Percentiles rank a stretch among this genome's conserved stretches.
These are phyloP conservation scores for Boletellus deceptivus DNA, from an alignment of 1,284 basidiomycete species.

Conservation along the genomic window DNA sequence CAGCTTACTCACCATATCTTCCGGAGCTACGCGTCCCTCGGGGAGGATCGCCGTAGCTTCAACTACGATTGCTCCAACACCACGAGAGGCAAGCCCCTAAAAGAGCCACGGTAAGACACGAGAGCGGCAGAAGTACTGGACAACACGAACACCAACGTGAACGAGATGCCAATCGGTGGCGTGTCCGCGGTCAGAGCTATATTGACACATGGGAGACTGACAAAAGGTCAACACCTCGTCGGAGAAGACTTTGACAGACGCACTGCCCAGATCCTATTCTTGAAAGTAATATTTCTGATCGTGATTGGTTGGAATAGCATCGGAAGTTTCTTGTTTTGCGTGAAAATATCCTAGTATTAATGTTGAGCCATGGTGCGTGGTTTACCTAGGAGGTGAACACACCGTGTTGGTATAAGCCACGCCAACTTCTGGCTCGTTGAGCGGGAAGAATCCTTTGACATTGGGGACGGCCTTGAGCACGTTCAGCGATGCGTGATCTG, in stretches of 20 bases:
- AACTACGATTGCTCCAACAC: constrained; percentile 62
- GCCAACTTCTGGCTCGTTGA: constrained; percentile 64
- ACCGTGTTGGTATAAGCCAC: constrained; percentile 40
- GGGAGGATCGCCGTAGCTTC: constrained; percentile 74
- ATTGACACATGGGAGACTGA: constrained; percentile 78
- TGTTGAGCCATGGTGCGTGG: not conserved
- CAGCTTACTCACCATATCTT: constrained; percentile 46
- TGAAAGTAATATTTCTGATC: constrained; percentile 63
- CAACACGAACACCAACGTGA: constrained; percentile 57
- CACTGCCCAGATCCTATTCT: constrained; percentile 69
- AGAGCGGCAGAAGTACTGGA: not conserved
- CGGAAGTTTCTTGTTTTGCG: constrained; percentile 48
- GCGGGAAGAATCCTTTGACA: constrained; percentile 54
- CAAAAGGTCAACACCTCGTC: not conserved
- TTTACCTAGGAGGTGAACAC: constrained; percentile 7
- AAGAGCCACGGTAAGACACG: not conserved
- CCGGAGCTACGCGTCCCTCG: constrained; percentile 74
- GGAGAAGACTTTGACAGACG: constrained; percentile 11
- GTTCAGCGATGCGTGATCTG: constrained; percentile 17
- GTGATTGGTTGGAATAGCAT: constrained; percentile 67
- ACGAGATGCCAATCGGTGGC: constrained; percentile 80
- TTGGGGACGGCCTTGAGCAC: constrained; percentile 49
- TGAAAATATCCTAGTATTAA: constrained; percentile 38
- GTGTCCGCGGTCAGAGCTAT: constrained; percentile 69
- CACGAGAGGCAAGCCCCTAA: constrained; percentile 58